These are phyloP conservation scores for Protomyces lactucae-debilis DNA, from an alignment of 1,139 yeast species.

Conservation along the genomic window DNA sequence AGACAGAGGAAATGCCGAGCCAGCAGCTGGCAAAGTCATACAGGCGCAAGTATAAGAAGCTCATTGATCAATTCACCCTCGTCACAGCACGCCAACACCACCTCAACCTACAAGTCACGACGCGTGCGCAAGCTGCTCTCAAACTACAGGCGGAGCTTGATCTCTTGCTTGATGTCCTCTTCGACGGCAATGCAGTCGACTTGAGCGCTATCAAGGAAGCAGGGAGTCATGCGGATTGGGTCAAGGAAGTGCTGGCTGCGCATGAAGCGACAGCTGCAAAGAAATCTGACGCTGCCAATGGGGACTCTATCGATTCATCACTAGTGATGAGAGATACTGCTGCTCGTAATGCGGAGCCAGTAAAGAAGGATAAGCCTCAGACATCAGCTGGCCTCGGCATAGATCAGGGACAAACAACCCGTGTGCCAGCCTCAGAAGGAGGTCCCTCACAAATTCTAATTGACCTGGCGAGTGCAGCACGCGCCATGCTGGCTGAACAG, in stretches of 20 bases:
- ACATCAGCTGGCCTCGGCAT: neutral
- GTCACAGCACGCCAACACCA: neutral
- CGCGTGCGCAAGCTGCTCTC: constrained; percentile 6
- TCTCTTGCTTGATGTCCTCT: constrained; percentile 9
- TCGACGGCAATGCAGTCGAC: neutral
- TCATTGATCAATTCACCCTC: constrained; percentile 6
- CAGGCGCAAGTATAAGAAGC: constrained; percentile 23
- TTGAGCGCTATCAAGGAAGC: neutral
- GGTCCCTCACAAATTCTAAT: neutral
- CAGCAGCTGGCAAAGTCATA: constrained; percentile 14
- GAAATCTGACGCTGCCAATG: neutral
- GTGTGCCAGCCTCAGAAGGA: neutral
- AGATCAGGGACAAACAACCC: neutral
- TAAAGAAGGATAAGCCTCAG: neutral
- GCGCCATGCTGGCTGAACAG: neutral
- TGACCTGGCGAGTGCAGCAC: neutral
- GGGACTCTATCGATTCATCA: neutral
- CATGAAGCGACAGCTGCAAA: neutral
- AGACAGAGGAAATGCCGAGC: neutral
- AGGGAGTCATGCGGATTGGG: neutral
- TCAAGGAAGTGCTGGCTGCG: neutral
- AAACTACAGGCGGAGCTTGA: constrained; percentile 16
- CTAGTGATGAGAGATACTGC: neutral
- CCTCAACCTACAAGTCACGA: constrained; percentile 6
- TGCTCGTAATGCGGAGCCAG: neutral